Evolutionary conservation across 1,139 yeast species (phyloP), one percentile per base, ranked within the genome.

Genomic region (Pichia sp.): DNA sequence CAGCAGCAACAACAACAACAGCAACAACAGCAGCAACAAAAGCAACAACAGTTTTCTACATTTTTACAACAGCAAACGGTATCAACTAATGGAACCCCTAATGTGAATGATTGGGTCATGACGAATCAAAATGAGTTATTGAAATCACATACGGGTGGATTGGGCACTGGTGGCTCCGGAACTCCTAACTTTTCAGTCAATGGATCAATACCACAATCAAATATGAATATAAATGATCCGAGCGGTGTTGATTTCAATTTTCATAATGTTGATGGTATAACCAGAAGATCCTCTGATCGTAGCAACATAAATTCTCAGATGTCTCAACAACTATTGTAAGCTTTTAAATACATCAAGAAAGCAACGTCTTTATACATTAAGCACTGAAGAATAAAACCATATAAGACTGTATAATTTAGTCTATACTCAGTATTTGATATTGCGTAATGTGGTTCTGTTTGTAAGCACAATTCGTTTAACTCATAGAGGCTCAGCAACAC

Each of bases 261-360:
- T 10, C 37, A 34, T 12, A 12, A 12, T 28, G 18, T n/a, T 31
- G 39, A 25, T 14, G 31, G 19, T 22, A 31, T 14, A 12, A 20
- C 14, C 11, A 31, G 40, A 22, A 35, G 39, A 19, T 28, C 37
- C 7, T 35, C 42, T 1, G 31, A 31, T 18, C 31, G 26, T 2
- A 32, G 39, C 21, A 36, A 35, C 12, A 28, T 40, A 28, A 36
- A 40, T 14, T 44, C 46, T 10, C 43, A 40, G 31, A 34, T 40
- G 40, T 24, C 40, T 6, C 41, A n/a, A 28, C n/a, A n/a, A n/a
- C n/a, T n/a, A n/a, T n/a, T n/a, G n/a, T n/a, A n/a, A n/a, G n/a
- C n/a, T n/a, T n/a, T n/a, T n/a, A n/a, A n/a, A n/a, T n/a, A n/a
- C n/a, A n/a, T n/a, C n/a, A n/a, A n/a, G n/a, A n/a, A n/a, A n/a